Percentiles rank a stretch among this genome's conserved stretches.
These are phyloP conservation scores for Candida frijolesensis DNA, from an alignment of 1,139 yeast genomes.

Conservation along the genomic window DNA sequence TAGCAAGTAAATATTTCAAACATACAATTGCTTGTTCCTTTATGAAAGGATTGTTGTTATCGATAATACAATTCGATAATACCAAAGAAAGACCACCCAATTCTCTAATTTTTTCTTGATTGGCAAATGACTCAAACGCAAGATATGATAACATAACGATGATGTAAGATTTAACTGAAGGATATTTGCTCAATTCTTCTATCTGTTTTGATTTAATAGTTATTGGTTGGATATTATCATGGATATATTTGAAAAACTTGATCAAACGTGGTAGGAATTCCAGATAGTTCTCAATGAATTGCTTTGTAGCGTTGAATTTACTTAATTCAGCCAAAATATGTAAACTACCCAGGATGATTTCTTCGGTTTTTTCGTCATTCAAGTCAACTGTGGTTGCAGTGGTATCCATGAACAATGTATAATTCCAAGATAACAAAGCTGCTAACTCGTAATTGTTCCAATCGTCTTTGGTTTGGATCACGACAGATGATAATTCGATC, in stretches of 20 bases:
- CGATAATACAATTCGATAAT: constrained; percentile 81
- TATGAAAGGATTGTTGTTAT: constrained; percentile 84
- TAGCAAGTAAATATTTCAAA: constrained; percentile 63
- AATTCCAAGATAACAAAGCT: constrained; percentile 57
- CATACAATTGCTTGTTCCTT: constrained; percentile 85
- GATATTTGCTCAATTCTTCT: constrained; percentile 46
- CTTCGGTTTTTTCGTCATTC: constrained; percentile 16
- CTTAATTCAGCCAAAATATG: constrained; percentile 58
- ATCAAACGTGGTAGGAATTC: constrained; percentile 49
- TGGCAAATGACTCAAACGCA: constrained; percentile 48
- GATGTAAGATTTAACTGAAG: constrained; percentile 60
- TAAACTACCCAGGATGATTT: constrained; percentile 28
- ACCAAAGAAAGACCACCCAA: constrained; percentile 71
- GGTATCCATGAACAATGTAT: constrained; percentile 35
- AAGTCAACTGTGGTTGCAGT: constrained; percentile 18
- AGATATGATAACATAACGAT: constrained; percentile 64
- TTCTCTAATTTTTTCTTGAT: constrained; percentile 70
- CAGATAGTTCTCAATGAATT: constrained; percentile 45
- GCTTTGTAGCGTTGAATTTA: constrained; percentile 54
- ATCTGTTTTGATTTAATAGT: constrained; percentile 34
- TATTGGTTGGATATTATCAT: constrained; percentile 43
- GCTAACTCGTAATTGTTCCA: constrained; percentile 58
- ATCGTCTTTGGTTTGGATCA: constrained; percentile 49
- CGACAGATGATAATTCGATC: constrained; percentile 15
- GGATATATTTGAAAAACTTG: constrained; percentile 48